Conservation (phyloP, 306 rosid species). For the Prosopis cineraria region DNA sequence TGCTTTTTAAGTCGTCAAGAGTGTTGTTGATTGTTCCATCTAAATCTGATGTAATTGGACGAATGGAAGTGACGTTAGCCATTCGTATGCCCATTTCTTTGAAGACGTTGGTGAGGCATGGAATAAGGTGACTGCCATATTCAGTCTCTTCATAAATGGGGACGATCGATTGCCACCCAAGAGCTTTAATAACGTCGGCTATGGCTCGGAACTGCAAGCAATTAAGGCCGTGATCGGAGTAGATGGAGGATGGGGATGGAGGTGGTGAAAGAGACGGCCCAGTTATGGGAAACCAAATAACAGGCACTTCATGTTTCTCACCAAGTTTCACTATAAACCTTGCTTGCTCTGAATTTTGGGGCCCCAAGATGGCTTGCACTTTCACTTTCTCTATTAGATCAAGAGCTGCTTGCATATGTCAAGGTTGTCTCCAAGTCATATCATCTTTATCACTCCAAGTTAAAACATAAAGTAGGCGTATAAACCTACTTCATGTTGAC, state of each 20-base stretch:
- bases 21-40: neutral
- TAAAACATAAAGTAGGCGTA: too few relatives aligned
- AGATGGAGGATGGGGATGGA: neutral
- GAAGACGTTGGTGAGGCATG: neutral
- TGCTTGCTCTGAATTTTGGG: neutral
- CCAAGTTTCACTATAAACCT: neutral
- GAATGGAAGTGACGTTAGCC: slow-evolving; percentile 23
- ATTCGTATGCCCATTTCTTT: neutral
- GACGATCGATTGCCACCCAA: neutral
- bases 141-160: neutral
- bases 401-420: neutral
- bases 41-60: neutral
- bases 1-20: neutral
- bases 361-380: neutral
- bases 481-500: too few relatives aligned
- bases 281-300: slow-evolving; percentile 40
- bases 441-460: too few relatives aligned
- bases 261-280: slow-evolving; percentile 43
- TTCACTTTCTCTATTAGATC: neutral
- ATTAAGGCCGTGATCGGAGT: neutral
- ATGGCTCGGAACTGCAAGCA: neutral
- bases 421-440: neutral
- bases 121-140: neutral
- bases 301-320: neutral
- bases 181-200: neutral